Evolutionary conservation across 2,329 filamentous ascomycete genomes (phyloP).

Genomic region (Aaosphaeria pasadenensis): DNA sequence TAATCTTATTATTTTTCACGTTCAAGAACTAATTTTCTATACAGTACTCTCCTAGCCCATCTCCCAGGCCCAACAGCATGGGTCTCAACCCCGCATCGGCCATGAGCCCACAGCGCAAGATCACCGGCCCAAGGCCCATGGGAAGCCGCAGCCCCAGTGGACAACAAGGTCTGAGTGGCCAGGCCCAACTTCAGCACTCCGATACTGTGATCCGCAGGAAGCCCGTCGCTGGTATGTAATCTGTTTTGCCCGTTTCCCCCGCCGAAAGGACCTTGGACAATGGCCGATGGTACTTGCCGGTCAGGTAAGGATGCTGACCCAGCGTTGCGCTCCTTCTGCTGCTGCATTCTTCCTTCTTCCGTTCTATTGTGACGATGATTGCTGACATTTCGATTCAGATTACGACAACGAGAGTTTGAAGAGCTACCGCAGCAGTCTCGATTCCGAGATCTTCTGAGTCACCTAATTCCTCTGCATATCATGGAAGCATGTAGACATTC

Average conservation of each 20-base stretch:
- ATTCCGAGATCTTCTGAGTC: constrained; percentile 34
- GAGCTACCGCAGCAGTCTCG: constrained; percentile 32
- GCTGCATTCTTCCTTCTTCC: not conserved
- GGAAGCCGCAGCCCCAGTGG: constrained; percentile 47
- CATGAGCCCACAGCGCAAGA: constrained; percentile 40
- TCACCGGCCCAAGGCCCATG: constrained; percentile 51
- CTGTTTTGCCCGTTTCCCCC: not conserved
- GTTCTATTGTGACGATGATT: constrained; percentile 1
- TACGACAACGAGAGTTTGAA: constrained; percentile 28
- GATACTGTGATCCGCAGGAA: constrained; percentile 36
- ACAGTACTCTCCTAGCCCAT: constrained; percentile 32
- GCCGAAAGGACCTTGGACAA: not conserved
- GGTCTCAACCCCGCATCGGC: constrained; percentile 16
- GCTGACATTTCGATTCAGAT: not conserved
- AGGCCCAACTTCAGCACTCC: constrained; percentile 22
- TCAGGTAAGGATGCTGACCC: constrained; percentile 4
- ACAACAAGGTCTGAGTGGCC: constrained; percentile 14
- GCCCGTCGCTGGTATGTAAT: constrained; percentile 30
- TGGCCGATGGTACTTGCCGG: not conserved
- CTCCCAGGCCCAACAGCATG: constrained; percentile 24
- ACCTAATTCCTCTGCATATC: no score
- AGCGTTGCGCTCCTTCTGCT: not conserved
- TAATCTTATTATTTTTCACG: not conserved
- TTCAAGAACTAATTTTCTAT: constrained; percentile 7
- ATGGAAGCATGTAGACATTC: no score